Base-by-base conservation (phyloP, 257 asterid species). In the Cruciata laevipes region DNA sequence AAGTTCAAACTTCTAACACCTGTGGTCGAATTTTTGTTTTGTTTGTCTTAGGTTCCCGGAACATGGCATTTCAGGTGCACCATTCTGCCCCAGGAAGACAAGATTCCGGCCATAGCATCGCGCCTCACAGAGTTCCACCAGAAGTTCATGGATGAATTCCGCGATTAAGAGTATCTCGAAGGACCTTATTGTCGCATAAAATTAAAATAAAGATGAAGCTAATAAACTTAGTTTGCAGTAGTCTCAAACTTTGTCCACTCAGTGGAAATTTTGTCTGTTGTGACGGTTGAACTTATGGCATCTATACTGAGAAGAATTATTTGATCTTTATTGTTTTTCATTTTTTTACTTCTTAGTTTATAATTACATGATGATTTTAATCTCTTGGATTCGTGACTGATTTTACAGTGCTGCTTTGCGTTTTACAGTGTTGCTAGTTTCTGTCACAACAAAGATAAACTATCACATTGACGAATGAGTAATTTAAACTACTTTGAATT, bases 61-160 rank as follows among this genome's bases (percentile, higher is more conserved):
- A 92, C 98, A 1, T 92, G 97, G 98, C 98, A 92, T 76, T 78
- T 92, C 68, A 82, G 98, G 85, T 89, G 95, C 83, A 92, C 98
- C 4, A 92, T 92, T 77, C 79, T 92, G 68, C 98, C 98, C 69
- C 97, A 82, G 65, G 98, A 89, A 82, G 96, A 89, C 66, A 85
- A 80, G 76, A 92, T 89, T 53, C 96, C 96, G 2, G 96, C 97
- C 42, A 75, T 89, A 40, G 83, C 83, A 4, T 38, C 90, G 20
- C 96, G 91, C 20, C 88, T 92, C 73, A 83, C 96, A 0, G 86
- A 89, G 18, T 92, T 89, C 76, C 98, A 89, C 79, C 69, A 80
- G 60, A 73, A 68, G 55, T 92, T 92, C 83, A 87, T 92, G 97
- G 83, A 86, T 69, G 91, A 85, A 61, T 92, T 75, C 74, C 84